Conservation (phyloP, 2,329 filamentous ascomycete genomes). For the Alternaria gaisen region DNA sequence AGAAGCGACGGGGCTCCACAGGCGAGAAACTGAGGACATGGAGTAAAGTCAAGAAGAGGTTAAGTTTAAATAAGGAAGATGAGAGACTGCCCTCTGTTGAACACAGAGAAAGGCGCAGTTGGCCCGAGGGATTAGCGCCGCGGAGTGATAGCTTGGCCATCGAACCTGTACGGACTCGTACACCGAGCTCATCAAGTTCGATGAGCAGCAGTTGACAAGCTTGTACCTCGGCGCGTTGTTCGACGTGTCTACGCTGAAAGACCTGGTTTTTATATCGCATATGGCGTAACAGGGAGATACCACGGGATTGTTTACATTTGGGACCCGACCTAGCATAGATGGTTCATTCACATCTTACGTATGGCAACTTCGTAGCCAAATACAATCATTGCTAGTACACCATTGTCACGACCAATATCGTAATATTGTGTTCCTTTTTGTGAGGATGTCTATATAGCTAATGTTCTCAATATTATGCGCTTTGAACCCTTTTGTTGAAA, state of each 20-base stretch:
- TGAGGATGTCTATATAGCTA: neutral
- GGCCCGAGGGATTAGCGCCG: constrained; percentile 39
- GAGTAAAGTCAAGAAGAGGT: constrained; percentile 34
- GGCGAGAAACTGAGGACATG: constrained; percentile 31
- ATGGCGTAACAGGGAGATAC: constrained; percentile 10
- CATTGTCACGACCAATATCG: neutral
- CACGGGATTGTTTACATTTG: neutral
- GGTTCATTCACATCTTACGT: neutral
- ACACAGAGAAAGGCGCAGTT: constrained; percentile 44
- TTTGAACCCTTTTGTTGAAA: neutral
- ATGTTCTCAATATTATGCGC: neutral
- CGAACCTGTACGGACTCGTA: constrained; percentile 21
- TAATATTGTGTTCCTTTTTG: neutral
- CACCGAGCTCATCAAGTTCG: constrained; percentile 17
- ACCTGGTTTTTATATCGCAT: neutral
- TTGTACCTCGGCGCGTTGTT: neutral
- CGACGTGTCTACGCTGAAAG: neutral
- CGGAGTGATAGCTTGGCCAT: constrained; percentile 23
- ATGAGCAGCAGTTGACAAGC: constrained; percentile 7
- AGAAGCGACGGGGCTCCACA: constrained; percentile 30
- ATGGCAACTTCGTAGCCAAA: neutral
- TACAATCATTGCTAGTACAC: neutral
- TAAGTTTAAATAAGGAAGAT: constrained; percentile 30
- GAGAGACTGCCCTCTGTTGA: constrained; percentile 39
- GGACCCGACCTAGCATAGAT: neutral